Evolutionary conservation across 345 rosid genomes (phyloP), one percentile per base, ranked within the genome.

Genomic region (Melaleuca quinquenervia): DNA sequence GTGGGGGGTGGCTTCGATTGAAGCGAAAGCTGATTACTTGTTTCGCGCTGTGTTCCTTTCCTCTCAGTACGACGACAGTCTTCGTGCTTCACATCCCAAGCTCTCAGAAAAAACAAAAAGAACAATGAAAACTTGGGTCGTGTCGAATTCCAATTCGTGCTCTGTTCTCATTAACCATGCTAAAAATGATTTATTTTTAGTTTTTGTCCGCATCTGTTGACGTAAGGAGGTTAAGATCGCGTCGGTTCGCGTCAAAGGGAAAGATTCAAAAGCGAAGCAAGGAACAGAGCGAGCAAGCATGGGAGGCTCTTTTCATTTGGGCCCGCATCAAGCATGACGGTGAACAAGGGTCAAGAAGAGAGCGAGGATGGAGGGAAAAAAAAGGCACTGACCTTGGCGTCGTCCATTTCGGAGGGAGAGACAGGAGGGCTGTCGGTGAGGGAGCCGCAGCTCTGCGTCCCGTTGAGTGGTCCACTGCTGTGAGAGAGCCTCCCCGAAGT

Each of bases 381-480:
- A 70, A 83, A 86, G 64, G 60, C 52, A 87, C 88, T 84, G 88
- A 95, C 99, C 98, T 94, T 96, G 78, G 89, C 83, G 82, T 95
- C 98, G 85, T 97, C 96, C 86, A 90, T 87, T 78, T 95, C 95
- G 21, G 96, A 93, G 29, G 99, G 98, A 22, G 98, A 97, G 58
- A 96, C 98, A 13, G 99, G 99, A 45, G 99, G 98, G 88, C 99
- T 96, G 91, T 96, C 98, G 14, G 99, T 95, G 22, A 95, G 91
- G 27, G 99, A 96, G 84, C 96, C 96, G 86, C 88, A 82, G 90
- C 99, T 95, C 80, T 96, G 98, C 93, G 29, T 96, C 94, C 86
- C 98, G 92, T 82, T 98, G 96, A 54, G 99, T 94, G 82, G 94
- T 93, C 90, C 96, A 95, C 89, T 95, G 98, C 99, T 95, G 96